Evolutionary conservation across 768 basidiomycete genomes (phyloP), one percentile per base, ranked within the genome.

Genomic region (Russula vinacea): DNA sequence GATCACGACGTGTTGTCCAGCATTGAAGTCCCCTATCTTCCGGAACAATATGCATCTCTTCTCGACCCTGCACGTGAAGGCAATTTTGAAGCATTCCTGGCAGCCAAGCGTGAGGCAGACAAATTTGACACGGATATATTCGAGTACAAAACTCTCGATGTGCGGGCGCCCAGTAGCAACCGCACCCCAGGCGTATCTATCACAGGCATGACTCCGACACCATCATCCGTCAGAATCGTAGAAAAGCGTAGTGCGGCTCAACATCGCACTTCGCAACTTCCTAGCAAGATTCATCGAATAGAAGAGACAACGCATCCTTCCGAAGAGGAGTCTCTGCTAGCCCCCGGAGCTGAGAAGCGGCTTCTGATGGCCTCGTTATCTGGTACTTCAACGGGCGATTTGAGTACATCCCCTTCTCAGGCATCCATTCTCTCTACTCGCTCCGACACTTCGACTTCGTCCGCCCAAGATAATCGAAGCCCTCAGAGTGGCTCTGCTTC

Each of bases 1-100:
- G 94, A 94, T 68, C 91, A 95, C 69, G 94, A 96, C 69, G 88
- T 97, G 35, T 84, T 93, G 24, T 88, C 92, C 5, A 88, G 87
- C 67, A 94, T 97, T 64, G 89, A 91, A 66, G 85, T 97, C 14
- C 94, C 95, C 1, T 89, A 85, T 71, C 75, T 93, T 32, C 80
- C 83, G 9, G 81, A 83, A 35, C 73, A 76, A 67, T 65, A 64
- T 68, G 33, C 77, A 78, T 32, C 69, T 60, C 53, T 55, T 53
- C 57, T 61, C 59, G 44, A 67, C 55, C 56, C 71, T 40, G 61
- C 49, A 13, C 58, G 53, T 47, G 68, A 66, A 29, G 69, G 60
- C 67, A 58, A 66, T 9, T 70, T 51, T 58, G 51, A 63, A 35
- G 53, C 50, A 13, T 69, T 56, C 26, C 35, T 67, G 24, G 54